Evolutionary conservation across 2,329 filamentous ascomycete genomes (phyloP).

Genomic region (Huntiella abstrusa): DNA sequence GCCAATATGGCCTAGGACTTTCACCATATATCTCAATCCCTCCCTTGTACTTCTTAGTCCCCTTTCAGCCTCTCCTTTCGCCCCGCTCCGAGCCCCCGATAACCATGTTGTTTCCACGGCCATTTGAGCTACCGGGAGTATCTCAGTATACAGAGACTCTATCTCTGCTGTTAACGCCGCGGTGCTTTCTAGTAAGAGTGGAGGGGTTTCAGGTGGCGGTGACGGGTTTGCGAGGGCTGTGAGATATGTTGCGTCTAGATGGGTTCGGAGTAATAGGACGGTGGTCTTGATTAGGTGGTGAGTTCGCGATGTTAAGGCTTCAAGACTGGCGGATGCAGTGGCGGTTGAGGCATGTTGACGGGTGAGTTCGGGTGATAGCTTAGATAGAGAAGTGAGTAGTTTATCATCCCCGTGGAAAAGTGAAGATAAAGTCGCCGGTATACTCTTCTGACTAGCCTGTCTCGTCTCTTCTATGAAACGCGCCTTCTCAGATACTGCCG

Average conservation of each 20-base stretch:
- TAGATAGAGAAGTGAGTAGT: not conserved
- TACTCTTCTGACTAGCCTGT: no score
- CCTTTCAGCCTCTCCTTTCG: slow-evolving; percentile 25
- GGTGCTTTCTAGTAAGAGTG: slow-evolving; percentile 14
- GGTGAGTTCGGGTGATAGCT: not conserved
- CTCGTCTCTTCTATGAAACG: no score
- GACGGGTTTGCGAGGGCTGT: slow-evolving; percentile 19
- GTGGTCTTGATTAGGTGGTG: slow-evolving; percentile 35
- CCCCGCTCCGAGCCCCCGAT: slow-evolving; percentile 28
- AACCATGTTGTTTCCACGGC: slow-evolving; percentile 48
- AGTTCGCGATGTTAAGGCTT: not conserved
- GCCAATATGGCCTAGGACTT: slow-evolving; percentile 13
- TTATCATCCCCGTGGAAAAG: not conserved
- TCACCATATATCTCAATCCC: slow-evolving; percentile 33
- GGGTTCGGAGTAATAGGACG: slow-evolving; percentile 34
- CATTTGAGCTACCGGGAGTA: slow-evolving; percentile 52
- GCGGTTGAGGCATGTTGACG: not conserved
- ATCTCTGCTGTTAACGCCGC: slow-evolving; percentile 41
- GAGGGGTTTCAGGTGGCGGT: slow-evolving; percentile 18
- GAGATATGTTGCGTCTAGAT: slow-evolving; percentile 36
- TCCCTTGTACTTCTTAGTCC: slow-evolving; percentile 25
- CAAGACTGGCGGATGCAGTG: not conserved
- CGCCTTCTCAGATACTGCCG: no score
- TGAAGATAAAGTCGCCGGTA: not conserved
- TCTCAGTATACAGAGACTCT: slow-evolving; percentile 50